phyloP scores from a whole-genome alignment of 2,329 filamentous ascomycete species.

The Didymella exigua region DNA sequence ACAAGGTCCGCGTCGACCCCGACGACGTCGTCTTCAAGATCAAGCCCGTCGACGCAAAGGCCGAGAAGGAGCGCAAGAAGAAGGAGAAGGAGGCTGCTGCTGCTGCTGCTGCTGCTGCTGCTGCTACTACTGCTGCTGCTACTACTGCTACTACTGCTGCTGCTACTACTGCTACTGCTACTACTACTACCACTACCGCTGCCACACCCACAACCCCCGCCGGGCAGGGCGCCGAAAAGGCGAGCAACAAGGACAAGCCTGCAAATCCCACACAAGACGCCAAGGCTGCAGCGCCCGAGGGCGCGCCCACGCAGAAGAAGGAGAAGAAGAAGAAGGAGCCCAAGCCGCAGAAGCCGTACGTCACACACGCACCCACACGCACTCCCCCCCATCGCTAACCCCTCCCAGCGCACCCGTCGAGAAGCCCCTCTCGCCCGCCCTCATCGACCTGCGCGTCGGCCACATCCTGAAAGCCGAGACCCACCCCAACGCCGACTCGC shows the following conservation, averaged over 20 bases:
- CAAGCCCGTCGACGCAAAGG: slow-evolving; percentile 87
- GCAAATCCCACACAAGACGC: slow-evolving; percentile 17
- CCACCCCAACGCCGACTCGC: slow-evolving; percentile 94
- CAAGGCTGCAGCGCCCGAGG: slow-evolving; percentile 43
- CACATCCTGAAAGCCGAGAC: slow-evolving; percentile 96
- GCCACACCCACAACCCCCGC: slow-evolving; percentile 49
- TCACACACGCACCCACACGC: background rate
- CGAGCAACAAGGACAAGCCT: slow-evolving; percentile 53
- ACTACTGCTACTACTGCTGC: slow-evolving; percentile 59
- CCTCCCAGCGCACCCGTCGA: slow-evolving; percentile 61
- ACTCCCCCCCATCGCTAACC: slow-evolving; percentile 20
- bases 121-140: slow-evolving; percentile 54
- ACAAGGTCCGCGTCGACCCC: slow-evolving; percentile 79
- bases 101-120: slow-evolving; percentile 59
- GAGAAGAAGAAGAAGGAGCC: slow-evolving; percentile 90
- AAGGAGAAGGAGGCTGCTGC: slow-evolving; percentile 81
- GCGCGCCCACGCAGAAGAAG: slow-evolving; percentile 63
- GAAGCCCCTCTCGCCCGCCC: slow-evolving; percentile 77
- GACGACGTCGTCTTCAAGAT: slow-evolving; percentile 85
- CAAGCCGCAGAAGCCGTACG: slow-evolving; percentile 65
- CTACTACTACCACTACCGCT: slow-evolving; percentile 59
- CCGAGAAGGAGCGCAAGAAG: slow-evolving; percentile 95
- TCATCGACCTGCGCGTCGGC: slow-evolving; percentile 94
- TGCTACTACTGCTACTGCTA: slow-evolving; percentile 56
- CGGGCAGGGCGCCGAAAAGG: slow-evolving; percentile 49